Evolutionary conservation across 805 yeast species (phyloP), one percentile per base, ranked within the genome.

Genomic region (Teunomyces aglyptinius): DNA sequence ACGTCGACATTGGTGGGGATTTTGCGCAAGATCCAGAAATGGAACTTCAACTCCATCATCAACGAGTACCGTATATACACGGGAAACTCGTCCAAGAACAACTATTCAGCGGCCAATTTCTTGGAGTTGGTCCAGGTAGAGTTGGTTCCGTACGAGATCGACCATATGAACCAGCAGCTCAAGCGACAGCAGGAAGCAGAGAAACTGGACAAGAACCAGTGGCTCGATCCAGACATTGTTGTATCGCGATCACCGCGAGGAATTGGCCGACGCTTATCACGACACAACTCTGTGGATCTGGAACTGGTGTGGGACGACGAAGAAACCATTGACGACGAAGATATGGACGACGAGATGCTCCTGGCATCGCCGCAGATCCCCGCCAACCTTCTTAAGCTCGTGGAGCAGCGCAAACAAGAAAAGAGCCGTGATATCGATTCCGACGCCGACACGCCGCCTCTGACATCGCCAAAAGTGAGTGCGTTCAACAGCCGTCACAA

Each of bases 31-130:
- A 73, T 91, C 33, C 94, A 89, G 64, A 86, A 86, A 65, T 92
- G 97, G 98, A 85, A 83, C 55, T 85, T 86, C 60, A 81, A 91
- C 19, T 84, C 95, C 15, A 81, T 92, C 4, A 78, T 90, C 18
- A 85, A 85, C 56, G 98, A 92, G 63, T 94, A 89, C 65, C 72
- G 96, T 44, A 73, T 87, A 6, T 87, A 82, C 63, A 63, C 68
- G 6, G 75, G 75, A 1, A 75, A 88, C 16, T 86, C 89, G 26
- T 81, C 80, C 53, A 82, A 85, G 54, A 75, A 85, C 39, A 89
- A 83, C 56, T 90, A 89, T 61, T 80, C 78, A 53, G 88, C 89
- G 16, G 97, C 91, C 60, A 84, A 84, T 3, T 89, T 86, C 55
- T 66, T 92, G 39, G 98, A 92, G 58, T 64, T 90, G 49, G 71